Base-by-base conservation (phyloP, 129 eudicot species). In the Ambrosia trifida region DNA sequence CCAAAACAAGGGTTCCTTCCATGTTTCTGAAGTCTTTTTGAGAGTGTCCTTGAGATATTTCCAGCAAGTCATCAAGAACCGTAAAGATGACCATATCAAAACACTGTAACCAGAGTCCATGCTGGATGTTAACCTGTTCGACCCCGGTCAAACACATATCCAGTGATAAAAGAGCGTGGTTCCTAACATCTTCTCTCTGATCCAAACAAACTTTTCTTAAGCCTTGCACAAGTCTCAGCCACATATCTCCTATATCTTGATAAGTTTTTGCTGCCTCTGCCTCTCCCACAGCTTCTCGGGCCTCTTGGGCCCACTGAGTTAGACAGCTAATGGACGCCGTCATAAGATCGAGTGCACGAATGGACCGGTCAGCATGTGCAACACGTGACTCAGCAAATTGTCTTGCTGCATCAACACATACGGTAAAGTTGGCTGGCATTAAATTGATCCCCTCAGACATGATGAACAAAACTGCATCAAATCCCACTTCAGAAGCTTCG, bases 321-420 rank as follows among this genome's bases (percentile, higher is more conserved):
- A 89, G 67, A 75, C 89, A 84, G 44, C 77, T 66, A 70, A 86
- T 79, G 41, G 96, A 86, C 7, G 83, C 86, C 4, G 89, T 81
- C 96, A 89, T 86, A 5, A 89, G 88, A 74, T 89, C 89, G 17
- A 89, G 85, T 5, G 96, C 87, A 17, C 83, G 87, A 32, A 89
- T 56, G 5, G 96, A 86, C 71, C 92, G 70, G 41, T 86, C 96
- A 57, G 86, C 83, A 76, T 86, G 91, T 45, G 96, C 97, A 6
- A 88, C 84, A 0, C 97, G 92, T 36, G 97, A 91, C 80, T 88
- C 97, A 13, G 97, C 97, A 80, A 91, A 91, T 59, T 86, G 96
- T 74, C 93, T 82, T 6, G 96, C 97, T 11, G 97, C 84, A 73
- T 91, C 97, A 12, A 85, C 84, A 69, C 95, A 91, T 4, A 85